Evolutionary conservation across 768 basidiomycete species (phyloP), one percentile per base, ranked within the genome.

Genomic region (Lentinula raphanica): DNA sequence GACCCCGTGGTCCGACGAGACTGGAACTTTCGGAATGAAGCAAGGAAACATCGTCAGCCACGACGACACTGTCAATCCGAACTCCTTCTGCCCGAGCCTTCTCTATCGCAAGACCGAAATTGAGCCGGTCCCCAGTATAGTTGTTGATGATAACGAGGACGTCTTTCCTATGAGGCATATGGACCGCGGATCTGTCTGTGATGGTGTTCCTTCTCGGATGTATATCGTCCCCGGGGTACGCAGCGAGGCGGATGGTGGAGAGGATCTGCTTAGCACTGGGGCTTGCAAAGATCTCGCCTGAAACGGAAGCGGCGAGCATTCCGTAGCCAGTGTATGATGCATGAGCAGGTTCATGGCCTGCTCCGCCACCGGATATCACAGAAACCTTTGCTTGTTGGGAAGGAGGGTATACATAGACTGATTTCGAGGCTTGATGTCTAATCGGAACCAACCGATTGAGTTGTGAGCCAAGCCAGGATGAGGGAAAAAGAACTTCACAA

Each of bases 271-370:
- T 76, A n/a, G 83, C 80, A 61, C 80, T 83, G 0, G 83, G 85
- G 46, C 78, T 81, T 9, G 85, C 83, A 63, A 86, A 86, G 19
- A 83, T 78, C 50, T 85, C 82, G 2, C 84, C 85, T n/a, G 78
- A 79, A 6, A 85, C 80, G 4, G 78, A 78, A 1, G 81, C 82
- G 9, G 74, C 64, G 25, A 86, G 75, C 72, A 84, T 79, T 17
- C 83, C 82, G n/a, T 67, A 62, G 5, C 84, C 84, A 4, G 82
- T 81, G 61, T 83, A 84, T 0, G 76, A 79, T 3, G 78, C 79
- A 62, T 83, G 80, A 0, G 83, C 81, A 3, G 84, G 84, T 65
- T 86, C 84, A 61, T 86, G 84, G 6, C 84, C 83, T 38, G 78
- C 75, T 0, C 81, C 81, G 2, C 81, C 80, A 1, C 81, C 81